Evolutionary conservation across 2,329 filamentous ascomycete genomes (phyloP).

Genomic region (Mycosphaerella arachidis): DNA sequence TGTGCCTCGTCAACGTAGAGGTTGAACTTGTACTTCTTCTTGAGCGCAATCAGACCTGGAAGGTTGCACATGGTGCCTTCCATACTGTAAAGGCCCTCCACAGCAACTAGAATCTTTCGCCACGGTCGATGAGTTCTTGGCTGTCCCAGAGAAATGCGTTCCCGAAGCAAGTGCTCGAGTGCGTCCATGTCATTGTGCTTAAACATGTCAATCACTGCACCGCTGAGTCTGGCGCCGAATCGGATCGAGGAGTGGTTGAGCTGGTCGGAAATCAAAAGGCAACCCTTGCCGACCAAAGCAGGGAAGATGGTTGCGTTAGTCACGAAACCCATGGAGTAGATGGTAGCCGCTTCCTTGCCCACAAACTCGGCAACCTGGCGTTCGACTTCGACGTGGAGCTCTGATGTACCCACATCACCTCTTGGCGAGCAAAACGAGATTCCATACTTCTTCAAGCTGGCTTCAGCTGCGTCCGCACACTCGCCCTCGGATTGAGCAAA

Average conservation of each 20-base stretch:
- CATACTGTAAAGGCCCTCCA: conserved; percentile 98
- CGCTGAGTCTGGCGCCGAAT: conserved; percentile 87
- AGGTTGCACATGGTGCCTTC: conserved; percentile 98
- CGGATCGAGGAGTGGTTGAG: conserved; percentile 97
- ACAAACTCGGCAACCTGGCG: conserved; percentile 84
- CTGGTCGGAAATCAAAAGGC: conserved; percentile 92
- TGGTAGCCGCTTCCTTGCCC: conserved; percentile 89
- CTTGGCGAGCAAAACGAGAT: conserved; percentile 78
- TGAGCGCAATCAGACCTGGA: conserved; percentile 79
- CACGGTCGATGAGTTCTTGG: conserved; percentile 97
- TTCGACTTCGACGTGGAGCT: conserved; percentile 85
- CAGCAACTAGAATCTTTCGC: conserved; percentile 97
- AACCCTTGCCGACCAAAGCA: conserved; percentile 86
- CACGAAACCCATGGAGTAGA: conserved; percentile 98
- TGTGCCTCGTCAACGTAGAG: conserved; percentile 96
- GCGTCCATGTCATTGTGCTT: conserved; percentile 95
- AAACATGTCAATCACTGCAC: conserved; percentile 92
- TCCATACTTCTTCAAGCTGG: conserved; percentile 77
- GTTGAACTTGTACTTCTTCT: conserved; percentile 95
- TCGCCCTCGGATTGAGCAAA: conserved; percentile 97
- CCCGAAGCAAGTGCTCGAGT: conserved; percentile 78
- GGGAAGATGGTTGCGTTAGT: conserved; percentile 94
- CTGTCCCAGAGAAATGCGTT: conserved; percentile 93
- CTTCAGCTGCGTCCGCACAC: conserved; percentile 89
- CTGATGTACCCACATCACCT: conserved; percentile 78